These are phyloP conservation scores for Candida glucosophila DNA, from an alignment of 1,139 yeast species.

Conservation along the genomic window DNA sequence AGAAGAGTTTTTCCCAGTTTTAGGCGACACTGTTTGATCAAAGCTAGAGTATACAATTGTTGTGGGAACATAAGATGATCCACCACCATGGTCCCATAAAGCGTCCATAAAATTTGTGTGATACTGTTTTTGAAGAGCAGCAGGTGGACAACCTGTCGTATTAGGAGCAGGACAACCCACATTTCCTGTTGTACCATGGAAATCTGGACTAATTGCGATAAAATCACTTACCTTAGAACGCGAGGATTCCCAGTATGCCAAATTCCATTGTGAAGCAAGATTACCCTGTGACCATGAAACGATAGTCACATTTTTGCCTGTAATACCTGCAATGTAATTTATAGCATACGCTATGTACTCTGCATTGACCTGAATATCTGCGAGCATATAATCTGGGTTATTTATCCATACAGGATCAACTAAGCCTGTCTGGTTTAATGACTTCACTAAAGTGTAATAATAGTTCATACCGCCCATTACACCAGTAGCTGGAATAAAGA, in stretches of 20 bases:
- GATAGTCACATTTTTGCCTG: conserved; percentile 2
- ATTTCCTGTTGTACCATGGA: conserved; percentile 2
- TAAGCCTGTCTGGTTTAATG: conserved; percentile 1
- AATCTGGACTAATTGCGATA: conserved; percentile 3
- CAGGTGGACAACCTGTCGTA: conserved; percentile 3
- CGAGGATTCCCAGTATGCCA: conserved; percentile 3
- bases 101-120: conserved; percentile 2
- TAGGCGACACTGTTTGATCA: conserved; percentile 2
- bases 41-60: conserved; percentile 3
- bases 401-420: conserved; percentile 2
- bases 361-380: conserved; percentile 3
- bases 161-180: no score
- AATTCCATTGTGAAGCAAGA: conserved; percentile 3
- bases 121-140: conserved; percentile 2
- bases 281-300: conserved; percentile 4
- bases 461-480: conserved; percentile 2
- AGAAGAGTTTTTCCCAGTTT: conserved; percentile 2
- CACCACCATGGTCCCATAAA: conserved; percentile 2
- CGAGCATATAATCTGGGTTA: conserved; percentile 2
- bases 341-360: conserved; percentile 4
- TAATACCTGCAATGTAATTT: conserved; percentile 3
- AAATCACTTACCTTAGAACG: conserved; percentile 3
- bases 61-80: conserved; percentile 3
- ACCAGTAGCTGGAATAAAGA: conserved; percentile 3
- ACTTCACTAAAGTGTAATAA: conserved; percentile 2